Evolutionary conservation across 352 stramenopile genomes (phyloP), one percentile per base, ranked within the genome.

Genomic region (Halophytophthora batemanensis): DNA sequence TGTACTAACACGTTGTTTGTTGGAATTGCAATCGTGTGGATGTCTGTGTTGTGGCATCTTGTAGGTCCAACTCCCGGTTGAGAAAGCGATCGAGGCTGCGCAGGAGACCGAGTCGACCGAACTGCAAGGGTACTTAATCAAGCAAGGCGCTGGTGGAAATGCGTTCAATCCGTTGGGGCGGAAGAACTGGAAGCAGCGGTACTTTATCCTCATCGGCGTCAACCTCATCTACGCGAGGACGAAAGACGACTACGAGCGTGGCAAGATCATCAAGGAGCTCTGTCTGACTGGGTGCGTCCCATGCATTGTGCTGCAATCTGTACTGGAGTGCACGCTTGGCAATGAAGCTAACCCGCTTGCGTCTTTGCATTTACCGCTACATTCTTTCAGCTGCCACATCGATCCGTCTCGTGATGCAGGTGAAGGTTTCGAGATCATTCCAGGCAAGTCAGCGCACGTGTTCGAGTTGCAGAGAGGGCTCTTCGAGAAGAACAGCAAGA

Each of bases 141-240:
- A 95, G 44, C 84, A 95, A 57, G 84, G 84, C 18, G 82, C 74
- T 43, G 84, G 84, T 23, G 77, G 84, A 8, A 87, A 86, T 38
- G 74, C 77, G 8, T 77, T 90, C 19, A 93, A 90, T 31, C 79
- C 79, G 1, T 69, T 95, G 1, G 76, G 82, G 0, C 59, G 84
- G n/a, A 86, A 86, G 44, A 93, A 93, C 59, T 95, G 84, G 84
- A 95, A 95, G 64, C 82, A 93, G 54, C 72, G 84, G 25, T 95
- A 93, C 61, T 95, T 95, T 53, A 89, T 92, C 56, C 65, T 95
- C 22, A 74, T 75, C 21, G 77, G 74, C 2, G 52, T 68, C 18
- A 86, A 73, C 25, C 59, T 95, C 36, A 81, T 86, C 43, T 95
- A 95, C 48, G 84, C 84, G 1, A 90, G 81, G 53, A 89, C 82